Evolutionary conservation across 1,284 basidiomycete species (phyloP).

Genomic region (Coriolopsis trogii): DNA sequence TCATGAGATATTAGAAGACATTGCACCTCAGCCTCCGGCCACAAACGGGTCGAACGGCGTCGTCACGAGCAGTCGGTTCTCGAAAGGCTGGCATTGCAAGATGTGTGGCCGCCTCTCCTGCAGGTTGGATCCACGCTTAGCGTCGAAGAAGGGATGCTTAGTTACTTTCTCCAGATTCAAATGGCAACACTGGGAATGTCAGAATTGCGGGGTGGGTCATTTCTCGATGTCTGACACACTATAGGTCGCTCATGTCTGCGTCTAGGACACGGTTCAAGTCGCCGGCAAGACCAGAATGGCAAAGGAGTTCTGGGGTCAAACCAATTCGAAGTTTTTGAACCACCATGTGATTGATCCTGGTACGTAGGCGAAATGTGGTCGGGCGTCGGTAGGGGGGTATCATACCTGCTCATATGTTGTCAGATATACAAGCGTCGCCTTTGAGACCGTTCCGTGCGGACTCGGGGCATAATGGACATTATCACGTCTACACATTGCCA

Average conservation of each 20-base stretch:
- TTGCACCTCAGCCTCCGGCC: conserved; percentile 40
- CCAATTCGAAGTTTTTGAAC: conserved; percentile 15
- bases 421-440: conserved; percentile 19
- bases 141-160: neutral
- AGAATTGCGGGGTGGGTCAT: conserved; percentile 47
- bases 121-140: conserved; percentile 46
- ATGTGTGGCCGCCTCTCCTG: conserved; percentile 71
- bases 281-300: conserved; percentile 35
- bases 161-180: conserved; percentile 49
- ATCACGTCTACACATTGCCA: conserved; percentile 46
- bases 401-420: neutral
- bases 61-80: conserved; percentile 55
- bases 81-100: conserved; percentile 70
- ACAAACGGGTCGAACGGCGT: conserved; percentile 34
- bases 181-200: conserved; percentile 76
- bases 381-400: too few species aligned
- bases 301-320: conserved; percentile 46
- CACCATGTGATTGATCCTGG: conserved; percentile 28
- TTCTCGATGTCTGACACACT: neutral
- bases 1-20: conserved; percentile 26
- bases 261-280: conserved; percentile 31
- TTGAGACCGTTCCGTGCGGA: neutral
- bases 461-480: neutral
- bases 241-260: neutral
- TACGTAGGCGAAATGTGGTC: too few species aligned